These are phyloP conservation scores for Asterophora lycoperdoides DNA, from an alignment of 768 basidiomycete species.

Conservation along the genomic window DNA sequence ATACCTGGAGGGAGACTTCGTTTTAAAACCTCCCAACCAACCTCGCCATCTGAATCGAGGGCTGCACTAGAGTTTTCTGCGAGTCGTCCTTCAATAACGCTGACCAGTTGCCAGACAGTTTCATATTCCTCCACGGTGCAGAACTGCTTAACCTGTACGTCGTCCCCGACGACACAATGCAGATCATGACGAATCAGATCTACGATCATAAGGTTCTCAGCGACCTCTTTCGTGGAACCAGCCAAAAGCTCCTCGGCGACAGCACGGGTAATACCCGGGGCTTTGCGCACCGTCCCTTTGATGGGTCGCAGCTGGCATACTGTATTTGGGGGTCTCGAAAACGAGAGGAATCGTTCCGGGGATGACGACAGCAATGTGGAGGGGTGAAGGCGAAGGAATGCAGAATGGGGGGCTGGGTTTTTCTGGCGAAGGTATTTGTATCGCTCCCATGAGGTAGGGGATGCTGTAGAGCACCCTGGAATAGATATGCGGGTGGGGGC, in stretches of 20 bases:
- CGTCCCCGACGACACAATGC: slow-evolving; percentile 75
- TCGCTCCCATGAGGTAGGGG: slow-evolving; percentile 62
- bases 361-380: slow-evolving; percentile 81
- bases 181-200: slow-evolving; percentile 94
- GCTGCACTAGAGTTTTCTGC: slow-evolving; percentile 24
- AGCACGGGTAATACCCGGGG: slow-evolving; percentile 55
- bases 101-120: slow-evolving; percentile 94
- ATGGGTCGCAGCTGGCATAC: slow-evolving; percentile 87
- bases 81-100: slow-evolving; percentile 78
- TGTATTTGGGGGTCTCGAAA: slow-evolving; percentile 56
- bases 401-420: slow-evolving; percentile 90
- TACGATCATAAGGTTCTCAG: slow-evolving; percentile 98
- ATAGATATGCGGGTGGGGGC: slow-evolving; percentile 59
- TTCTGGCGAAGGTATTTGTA: slow-evolving; percentile 65
- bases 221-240: slow-evolving; percentile 82
- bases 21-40: slow-evolving; percentile 78
- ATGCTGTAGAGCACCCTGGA: slow-evolving; percentile 29
- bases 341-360: slow-evolving; percentile 89
- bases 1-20: slow-evolving; percentile 83
- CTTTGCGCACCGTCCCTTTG: slow-evolving; percentile 85
- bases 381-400: slow-evolving; percentile 72
- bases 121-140: slow-evolving; percentile 89
- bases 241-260: slow-evolving; percentile 60
- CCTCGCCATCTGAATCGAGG: slow-evolving; percentile 38
- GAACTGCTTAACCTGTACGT: slow-evolving; percentile 80